A percentile compares a stretch with the other conserved stretches of the same genome.
Evolutionary conservation across 2,329 filamentous ascomycete species (phyloP).

Genomic region (Monilinia polystroma): DNA sequence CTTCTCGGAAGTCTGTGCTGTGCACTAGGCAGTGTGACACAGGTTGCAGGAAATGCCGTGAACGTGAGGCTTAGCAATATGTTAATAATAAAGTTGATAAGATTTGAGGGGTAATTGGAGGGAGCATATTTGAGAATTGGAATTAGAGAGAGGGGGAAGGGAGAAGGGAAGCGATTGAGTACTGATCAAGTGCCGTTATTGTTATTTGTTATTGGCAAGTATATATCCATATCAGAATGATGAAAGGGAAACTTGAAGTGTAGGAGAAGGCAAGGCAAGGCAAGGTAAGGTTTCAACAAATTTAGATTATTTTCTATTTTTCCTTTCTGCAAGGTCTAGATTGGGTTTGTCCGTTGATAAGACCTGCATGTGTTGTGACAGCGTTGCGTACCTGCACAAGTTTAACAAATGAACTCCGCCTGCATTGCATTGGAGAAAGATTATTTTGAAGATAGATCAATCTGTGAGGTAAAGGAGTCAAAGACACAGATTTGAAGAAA

Average conservation of each 20-base stretch:
- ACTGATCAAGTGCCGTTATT: not conserved
- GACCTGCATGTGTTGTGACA: conserved; percentile 16
- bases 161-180: not conserved
- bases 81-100: not conserved
- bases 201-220: not conserved
- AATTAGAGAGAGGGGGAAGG: too few species aligned
- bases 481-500: not conserved
- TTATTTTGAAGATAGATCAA: not conserved
- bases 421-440: not conserved
- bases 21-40: conserved; percentile 1
- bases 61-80: not conserved
- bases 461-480: not conserved
- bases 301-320: not conserved
- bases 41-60: conserved; percentile 9
- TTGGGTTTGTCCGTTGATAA: conserved; percentile 1
- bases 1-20: conserved; percentile 8
- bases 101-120: conserved; percentile 14
- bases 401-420: not conserved
- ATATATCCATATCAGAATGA: not conserved
- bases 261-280: too few species aligned
- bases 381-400: conserved; percentile 8
- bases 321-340: not conserved
- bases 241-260: not conserved
- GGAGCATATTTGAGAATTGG: not conserved
- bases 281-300: not conserved